phyloP scores from a whole-genome alignment of 129 eudicot species.

The Logfia minima region DNA sequence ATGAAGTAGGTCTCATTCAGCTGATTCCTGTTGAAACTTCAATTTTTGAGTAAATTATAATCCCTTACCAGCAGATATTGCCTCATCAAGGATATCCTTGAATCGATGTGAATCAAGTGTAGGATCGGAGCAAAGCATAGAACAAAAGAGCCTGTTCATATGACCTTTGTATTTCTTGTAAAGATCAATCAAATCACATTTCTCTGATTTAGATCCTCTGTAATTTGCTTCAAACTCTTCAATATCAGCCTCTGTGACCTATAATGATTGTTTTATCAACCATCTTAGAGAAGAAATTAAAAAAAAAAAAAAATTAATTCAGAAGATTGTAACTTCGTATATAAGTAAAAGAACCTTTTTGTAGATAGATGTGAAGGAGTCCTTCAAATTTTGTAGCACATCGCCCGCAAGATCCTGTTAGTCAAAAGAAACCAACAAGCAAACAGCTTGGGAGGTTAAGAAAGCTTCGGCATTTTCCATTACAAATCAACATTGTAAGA shows the following conservation, averaged over 20 bases:
- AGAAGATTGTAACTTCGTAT: background rate
- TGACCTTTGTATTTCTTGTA: constrained; percentile 35
- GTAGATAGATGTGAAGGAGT: constrained; percentile 59
- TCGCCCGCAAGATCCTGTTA: constrained; percentile 83
- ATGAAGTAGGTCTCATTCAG: background rate
- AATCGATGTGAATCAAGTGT: constrained; percentile 75
- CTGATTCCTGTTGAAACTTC: background rate
- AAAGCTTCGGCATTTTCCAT: background rate
- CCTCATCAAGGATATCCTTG: constrained; percentile 78
- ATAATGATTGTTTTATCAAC: constrained; percentile 6
- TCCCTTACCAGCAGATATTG: constrained; percentile 56
- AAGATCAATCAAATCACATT: constrained; percentile 29
- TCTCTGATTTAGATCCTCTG: constrained; percentile 36
- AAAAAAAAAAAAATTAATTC: background rate
- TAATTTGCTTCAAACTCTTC: constrained; percentile 68
- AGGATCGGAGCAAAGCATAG: constrained; percentile 82
- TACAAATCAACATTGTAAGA: background rate
- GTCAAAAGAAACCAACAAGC: constrained; percentile 5
- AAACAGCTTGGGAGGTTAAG: too few species aligned
- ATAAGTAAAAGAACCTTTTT: constrained; percentile 52
- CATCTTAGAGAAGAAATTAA: background rate
- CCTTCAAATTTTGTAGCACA: constrained; percentile 53
- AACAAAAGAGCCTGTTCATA: constrained; percentile 60
- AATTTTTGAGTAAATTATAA: background rate
- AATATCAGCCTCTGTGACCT: constrained; percentile 82